Percentiles rank a stretch among this genome's conserved stretches.
These are phyloP conservation scores for Houttuynia cordata DNA, from an alignment of 164 flowering plant species.

Conservation along the genomic window DNA sequence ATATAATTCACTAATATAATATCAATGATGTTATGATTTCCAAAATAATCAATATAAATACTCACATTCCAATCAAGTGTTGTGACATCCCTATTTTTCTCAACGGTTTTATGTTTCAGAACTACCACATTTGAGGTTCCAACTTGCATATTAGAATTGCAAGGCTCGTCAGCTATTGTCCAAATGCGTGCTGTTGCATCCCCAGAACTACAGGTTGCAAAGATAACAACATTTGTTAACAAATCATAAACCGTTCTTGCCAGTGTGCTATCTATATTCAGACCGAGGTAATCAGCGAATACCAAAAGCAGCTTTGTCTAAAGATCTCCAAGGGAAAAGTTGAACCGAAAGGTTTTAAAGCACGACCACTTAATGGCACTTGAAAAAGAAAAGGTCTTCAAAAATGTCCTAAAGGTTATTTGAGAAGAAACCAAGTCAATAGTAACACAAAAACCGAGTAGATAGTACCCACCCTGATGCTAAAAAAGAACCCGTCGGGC, in stretches of 20 bases:
- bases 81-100: constrained; percentile 90
- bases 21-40: too few relatives aligned
- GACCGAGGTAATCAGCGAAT: too few relatives aligned
- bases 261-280: too few relatives aligned
- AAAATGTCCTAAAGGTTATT: not conserved
- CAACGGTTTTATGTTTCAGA: constrained; percentile 75
- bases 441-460: too few relatives aligned
- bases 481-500: constrained; percentile 84
- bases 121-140: constrained; percentile 49
- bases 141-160: constrained; percentile 32
- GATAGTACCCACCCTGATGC: constrained; percentile 77
- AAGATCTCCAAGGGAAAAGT: too few relatives aligned
- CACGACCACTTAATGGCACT: too few relatives aligned
- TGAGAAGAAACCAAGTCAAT: too few relatives aligned
- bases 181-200: constrained; percentile 97
- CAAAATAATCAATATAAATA: not conserved
- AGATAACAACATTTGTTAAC: not conserved
- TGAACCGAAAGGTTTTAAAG: too few relatives aligned
- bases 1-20: too few relatives aligned
- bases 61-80: constrained; percentile 99
- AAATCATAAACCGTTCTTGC: too few relatives aligned
- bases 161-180: constrained; percentile 62
- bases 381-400: too few relatives aligned
- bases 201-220: constrained; percentile 78
- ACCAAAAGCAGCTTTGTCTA: too few relatives aligned